A percentile compares a stretch with the other conserved stretches of the same genome.
These are phyloP conservation scores for Histomonas meleagridis DNA, from an alignment of 208 protist genomes.

Conservation along the genomic window DNA sequence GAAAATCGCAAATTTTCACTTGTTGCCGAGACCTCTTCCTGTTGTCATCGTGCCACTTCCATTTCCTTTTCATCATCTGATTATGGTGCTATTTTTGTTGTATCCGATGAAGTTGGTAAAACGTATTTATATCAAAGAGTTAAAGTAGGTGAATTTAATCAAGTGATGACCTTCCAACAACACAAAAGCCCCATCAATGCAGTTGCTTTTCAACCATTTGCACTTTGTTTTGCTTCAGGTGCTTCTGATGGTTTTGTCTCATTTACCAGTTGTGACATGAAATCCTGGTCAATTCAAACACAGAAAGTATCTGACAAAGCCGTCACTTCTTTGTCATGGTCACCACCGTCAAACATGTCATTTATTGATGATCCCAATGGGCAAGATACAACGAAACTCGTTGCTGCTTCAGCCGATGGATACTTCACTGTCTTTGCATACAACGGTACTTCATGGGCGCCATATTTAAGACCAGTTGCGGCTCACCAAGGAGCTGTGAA, in stretches of 20 bases:
- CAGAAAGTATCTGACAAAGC: not conserved
- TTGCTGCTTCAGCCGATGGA: not conserved
- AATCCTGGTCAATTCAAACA: not conserved
- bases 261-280: not conserved
- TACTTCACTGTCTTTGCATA: not conserved
- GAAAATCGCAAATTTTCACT: not conserved
- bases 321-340: not conserved
- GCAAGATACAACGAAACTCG: not conserved
- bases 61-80: not conserved
- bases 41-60: not conserved
- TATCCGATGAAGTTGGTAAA: not conserved
- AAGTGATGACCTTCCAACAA: not conserved
- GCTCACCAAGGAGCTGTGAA: not conserved
- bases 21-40: not conserved
- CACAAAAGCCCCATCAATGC: not conserved
- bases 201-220: not conserved
- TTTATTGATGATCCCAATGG: not conserved
- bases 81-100: not conserved
- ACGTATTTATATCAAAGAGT: not conserved
- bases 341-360: not conserved
- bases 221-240: not conserved
- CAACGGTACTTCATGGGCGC: not conserved
- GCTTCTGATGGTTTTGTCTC: not conserved
- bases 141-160: not conserved
- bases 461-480: not conserved